Percentiles rank a stretch among this genome's conserved stretches.
These are phyloP conservation scores for Hypoxylon crocopeplum DNA, from an alignment of 495 filamentous ascomycete species.

Conservation along the genomic window DNA sequence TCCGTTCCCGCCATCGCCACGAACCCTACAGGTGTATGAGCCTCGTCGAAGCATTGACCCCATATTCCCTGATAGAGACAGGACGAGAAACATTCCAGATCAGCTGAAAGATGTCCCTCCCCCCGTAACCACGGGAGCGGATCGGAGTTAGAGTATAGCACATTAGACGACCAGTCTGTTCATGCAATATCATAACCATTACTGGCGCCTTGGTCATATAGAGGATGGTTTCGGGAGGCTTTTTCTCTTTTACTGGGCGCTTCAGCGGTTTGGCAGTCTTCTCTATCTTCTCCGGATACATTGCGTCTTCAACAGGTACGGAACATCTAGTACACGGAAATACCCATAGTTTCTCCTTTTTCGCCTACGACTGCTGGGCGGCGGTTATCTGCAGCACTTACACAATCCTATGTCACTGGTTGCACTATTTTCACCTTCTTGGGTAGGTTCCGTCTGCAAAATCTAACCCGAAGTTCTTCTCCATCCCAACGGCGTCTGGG, in stretches of 20 bases:
- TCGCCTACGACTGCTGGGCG: slow-evolving; percentile 27
- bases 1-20: slow-evolving; percentile 36
- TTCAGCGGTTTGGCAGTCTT: slow-evolving; percentile 13
- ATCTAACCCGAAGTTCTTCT: slow-evolving; percentile 4
- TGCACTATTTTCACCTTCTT: slow-evolving; percentile 16
- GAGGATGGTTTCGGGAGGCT: slow-evolving; percentile 16
- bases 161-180: slow-evolving; percentile 21
- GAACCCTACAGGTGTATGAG: slow-evolving; percentile 35
- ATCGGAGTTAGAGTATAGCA: slow-evolving; percentile 34
- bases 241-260: slow-evolving; percentile 7
- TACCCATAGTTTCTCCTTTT: slow-evolving; percentile 26
- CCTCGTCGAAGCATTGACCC: slow-evolving; percentile 36
- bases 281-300: slow-evolving; percentile 6
- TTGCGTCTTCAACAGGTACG: slow-evolving; percentile 16
- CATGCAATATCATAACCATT: slow-evolving; percentile 18
- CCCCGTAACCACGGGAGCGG: slow-evolving; percentile 39
- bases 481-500: slow-evolving; percentile 30
- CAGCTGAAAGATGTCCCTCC: slow-evolving; percentile 35
- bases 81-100: slow-evolving; percentile 37
- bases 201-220: slow-evolving; percentile 15
- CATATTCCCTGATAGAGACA: slow-evolving; percentile 42
- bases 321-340: slow-evolving; percentile 25
- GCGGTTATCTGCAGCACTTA: slow-evolving; percentile 23
- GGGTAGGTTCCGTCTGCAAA: neutral
- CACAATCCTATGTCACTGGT: slow-evolving; percentile 6